Evolutionary conservation across 495 filamentous ascomycete species (phyloP).

Genomic region (Lentithecium fluviatile): DNA sequence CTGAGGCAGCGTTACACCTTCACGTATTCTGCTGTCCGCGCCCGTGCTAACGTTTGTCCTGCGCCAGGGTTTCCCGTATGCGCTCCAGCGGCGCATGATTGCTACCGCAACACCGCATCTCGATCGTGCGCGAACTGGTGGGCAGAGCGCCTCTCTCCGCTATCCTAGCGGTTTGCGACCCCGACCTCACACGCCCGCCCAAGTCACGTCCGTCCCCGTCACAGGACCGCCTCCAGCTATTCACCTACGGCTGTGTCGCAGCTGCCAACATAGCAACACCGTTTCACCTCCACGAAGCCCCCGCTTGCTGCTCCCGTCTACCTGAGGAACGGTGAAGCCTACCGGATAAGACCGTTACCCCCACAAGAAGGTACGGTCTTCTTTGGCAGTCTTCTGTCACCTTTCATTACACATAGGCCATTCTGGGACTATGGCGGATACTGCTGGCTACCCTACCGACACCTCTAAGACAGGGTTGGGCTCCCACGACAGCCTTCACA

Average conservation of each 20-base stretch:
- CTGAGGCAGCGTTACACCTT: conserved; percentile 31
- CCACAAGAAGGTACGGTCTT: conserved; percentile 30
- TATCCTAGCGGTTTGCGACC: conserved; percentile 24
- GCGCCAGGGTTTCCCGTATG: conserved; percentile 19
- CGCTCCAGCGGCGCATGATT: conserved; percentile 28
- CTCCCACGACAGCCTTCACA: conserved; percentile 15
- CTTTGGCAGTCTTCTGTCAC: conserved; percentile 13
- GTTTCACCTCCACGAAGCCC: conserved; percentile 11
- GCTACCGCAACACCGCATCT: conserved; percentile 22
- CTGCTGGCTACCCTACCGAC: conserved; percentile 35
- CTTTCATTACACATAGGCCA: conserved; percentile 6
- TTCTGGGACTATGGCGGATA: conserved; percentile 30
- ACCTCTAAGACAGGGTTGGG: conserved; percentile 26
- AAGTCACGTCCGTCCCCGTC: conserved; percentile 5
- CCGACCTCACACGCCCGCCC: conserved; percentile 13
- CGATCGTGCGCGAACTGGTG: conserved; percentile 30
- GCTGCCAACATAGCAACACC: conserved; percentile 20
- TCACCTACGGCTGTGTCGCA: conserved; percentile 23
- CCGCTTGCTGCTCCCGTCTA: conserved; percentile 4
- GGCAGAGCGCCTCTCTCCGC: conserved; percentile 16
- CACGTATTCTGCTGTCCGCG: conserved; percentile 13
- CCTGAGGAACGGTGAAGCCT: neutral
- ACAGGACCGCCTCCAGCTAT: conserved; percentile 17
- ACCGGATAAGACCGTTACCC: conserved; percentile 26
- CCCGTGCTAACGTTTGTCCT: conserved; percentile 37